phyloP scores from a whole-genome alignment of 495 filamentous ascomycete genomes.

The Aspergillus affinis region DNA sequence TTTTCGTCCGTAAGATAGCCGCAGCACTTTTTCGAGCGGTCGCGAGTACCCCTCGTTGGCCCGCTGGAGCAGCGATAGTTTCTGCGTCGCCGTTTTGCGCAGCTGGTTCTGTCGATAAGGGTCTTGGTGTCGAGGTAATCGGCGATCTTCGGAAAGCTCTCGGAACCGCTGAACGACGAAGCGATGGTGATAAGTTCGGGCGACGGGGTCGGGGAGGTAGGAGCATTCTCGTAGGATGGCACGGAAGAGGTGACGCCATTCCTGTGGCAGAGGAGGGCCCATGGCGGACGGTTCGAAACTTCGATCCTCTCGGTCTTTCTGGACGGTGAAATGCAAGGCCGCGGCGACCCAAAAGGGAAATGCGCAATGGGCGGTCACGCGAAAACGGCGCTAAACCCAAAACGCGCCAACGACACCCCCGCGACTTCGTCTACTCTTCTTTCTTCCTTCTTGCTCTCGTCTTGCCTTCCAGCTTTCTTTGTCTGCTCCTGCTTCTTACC shows the following conservation, averaged over 20 bases:
- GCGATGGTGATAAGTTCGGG: slow-evolving; percentile 57
- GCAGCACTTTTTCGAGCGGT: slow-evolving; percentile 63
- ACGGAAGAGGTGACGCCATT: slow-evolving; percentile 67
- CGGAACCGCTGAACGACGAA: slow-evolving; percentile 61
- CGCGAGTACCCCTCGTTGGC: slow-evolving; percentile 65
- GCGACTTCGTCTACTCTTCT: slow-evolving; percentile 28
- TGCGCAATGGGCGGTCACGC: slow-evolving; percentile 24
- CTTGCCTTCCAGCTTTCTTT: not conserved
- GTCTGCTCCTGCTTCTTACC: not conserved
- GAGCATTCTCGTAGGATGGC: slow-evolving; percentile 79
- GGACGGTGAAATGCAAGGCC: slow-evolving; percentile 1
- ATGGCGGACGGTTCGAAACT: not conserved
- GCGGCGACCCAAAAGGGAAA: slow-evolving; percentile 26
- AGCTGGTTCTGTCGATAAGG: slow-evolving; percentile 16
- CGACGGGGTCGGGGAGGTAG: slow-evolving; percentile 76
- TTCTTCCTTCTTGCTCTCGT: not conserved
- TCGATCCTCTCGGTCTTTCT: too few relatives aligned
- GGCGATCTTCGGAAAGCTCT: slow-evolving; percentile 17
- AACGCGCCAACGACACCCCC: slow-evolving; percentile 27
- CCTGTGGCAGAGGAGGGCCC: slow-evolving; percentile 8
- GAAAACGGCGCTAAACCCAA: slow-evolving; percentile 26
- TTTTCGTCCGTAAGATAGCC: slow-evolving; percentile 68
- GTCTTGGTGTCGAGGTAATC: slow-evolving; percentile 9
- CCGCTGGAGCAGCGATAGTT: slow-evolving; percentile 43
- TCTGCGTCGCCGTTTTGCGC: slow-evolving; percentile 25